phyloP scores from a whole-genome alignment of 2,329 filamentous ascomycete genomes.

The Bipolaris bicolor region DNA sequence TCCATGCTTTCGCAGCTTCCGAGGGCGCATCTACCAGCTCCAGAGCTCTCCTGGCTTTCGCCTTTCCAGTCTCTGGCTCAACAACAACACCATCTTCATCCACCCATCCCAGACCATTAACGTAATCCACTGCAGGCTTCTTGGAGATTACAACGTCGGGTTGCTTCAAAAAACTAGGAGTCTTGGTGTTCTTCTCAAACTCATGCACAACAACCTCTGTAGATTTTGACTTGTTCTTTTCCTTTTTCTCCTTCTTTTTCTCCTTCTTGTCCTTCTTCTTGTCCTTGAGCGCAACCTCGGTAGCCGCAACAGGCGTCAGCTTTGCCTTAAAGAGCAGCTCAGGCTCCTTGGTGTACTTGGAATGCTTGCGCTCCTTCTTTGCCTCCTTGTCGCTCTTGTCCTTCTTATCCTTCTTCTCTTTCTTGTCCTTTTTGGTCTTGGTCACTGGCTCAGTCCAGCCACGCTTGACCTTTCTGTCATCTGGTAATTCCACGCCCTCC shows the following conservation, averaged over 20 bases:
- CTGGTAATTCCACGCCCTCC: conserved; percentile 73
- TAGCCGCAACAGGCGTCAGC: conserved; percentile 59
- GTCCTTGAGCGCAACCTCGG: conserved; percentile 46
- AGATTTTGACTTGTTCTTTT: conserved; percentile 59
- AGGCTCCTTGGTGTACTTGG: conserved; percentile 78
- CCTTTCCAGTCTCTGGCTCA: conserved; percentile 59
- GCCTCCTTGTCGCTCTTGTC: conserved; percentile 61
- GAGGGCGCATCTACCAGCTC: conserved; percentile 40
- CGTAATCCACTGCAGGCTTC: conserved; percentile 67
- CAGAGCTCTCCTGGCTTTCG: conserved; percentile 40
- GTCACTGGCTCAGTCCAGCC: conserved; percentile 79
- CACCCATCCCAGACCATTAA: conserved; percentile 88
- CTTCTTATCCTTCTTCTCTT: conserved; percentile 51
- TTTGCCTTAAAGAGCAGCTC: conserved; percentile 87
- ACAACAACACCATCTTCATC: conserved; percentile 78
- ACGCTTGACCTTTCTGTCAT: conserved; percentile 80
- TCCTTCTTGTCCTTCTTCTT: conserved; percentile 53
- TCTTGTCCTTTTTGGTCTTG: conserved; percentile 55
- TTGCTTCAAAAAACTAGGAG: conserved; percentile 79
- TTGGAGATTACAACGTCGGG: conserved; percentile 52
- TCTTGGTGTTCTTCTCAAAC: conserved; percentile 82
- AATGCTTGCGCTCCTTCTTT: conserved; percentile 65
- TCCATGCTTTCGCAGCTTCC: conserved; percentile 30
- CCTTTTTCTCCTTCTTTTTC: conserved; percentile 68
- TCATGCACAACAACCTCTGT: conserved; percentile 79